Evolutionary conservation across 768 basidiomycete species (phyloP), one percentile per base, ranked within the genome.

Genomic region (Russula sp.): DNA sequence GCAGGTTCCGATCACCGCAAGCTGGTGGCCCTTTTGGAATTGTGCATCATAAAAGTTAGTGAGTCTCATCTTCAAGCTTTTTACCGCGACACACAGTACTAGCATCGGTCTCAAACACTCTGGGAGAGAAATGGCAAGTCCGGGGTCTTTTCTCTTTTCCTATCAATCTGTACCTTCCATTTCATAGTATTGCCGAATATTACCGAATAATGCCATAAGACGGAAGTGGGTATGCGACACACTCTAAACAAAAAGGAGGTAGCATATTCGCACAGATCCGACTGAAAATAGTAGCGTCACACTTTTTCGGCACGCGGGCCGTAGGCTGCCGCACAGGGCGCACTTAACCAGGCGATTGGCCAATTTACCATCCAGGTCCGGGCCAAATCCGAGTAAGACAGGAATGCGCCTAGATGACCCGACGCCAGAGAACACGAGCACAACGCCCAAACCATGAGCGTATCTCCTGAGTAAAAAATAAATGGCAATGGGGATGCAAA

Each of bases 1-100:
- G 54, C 49, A n/a, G 36, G 46, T 55, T 55, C 63, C 63, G 63
- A 64, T 64, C 63, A 60, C 22, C 63, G 59, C 63, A 50, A 50
- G 49, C 16, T 16, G 38, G 38, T 40, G 38, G 38, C 38, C 38
- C 16, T 18, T 38, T 40, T 40, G 14, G 38, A 40, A 18, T 14
- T 40, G 38, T 18, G 38, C 1, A 40, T 40, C 38, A 36, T 13
- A 34, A 34, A 30, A 34, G 34, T 34, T 34, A 13, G 36, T 36
- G 10, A 13, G 22, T 16, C 11, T 22, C 24, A 28, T 48, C 46
- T n/a, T 48, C 46, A 30, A 28, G 28, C 11, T 20, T 40, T 40
- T 40, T 20, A 56, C 49, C 44, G 18, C 7, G 20, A n/a, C 51
- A 22, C 42, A 16, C 14, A 34, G 34, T 16, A n/a, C 50, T 8